Evolutionary conservation across 139 green algal species (phyloP).

Genomic region (Auxenochlorella protothecoides): DNA sequence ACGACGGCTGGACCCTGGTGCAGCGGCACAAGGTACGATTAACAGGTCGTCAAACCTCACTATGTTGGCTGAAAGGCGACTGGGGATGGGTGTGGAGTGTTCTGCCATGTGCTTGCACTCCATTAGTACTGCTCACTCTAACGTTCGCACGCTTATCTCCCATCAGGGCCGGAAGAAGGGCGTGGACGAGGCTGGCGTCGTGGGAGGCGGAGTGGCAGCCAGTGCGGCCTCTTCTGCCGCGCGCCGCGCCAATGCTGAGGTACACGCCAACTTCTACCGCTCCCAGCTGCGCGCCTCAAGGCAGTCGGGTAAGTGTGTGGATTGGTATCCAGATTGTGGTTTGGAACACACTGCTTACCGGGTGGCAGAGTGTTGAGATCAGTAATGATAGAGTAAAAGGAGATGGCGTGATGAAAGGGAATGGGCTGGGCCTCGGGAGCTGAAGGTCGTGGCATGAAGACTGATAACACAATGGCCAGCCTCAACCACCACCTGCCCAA

Average conservation of each 20-base stretch:
- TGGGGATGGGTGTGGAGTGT: background rate
- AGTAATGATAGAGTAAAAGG: background rate
- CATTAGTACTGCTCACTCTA: background rate
- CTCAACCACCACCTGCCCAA: too few relatives aligned
- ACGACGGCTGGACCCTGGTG: slow-evolving; percentile 77
- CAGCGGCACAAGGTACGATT: slow-evolving; percentile 49
- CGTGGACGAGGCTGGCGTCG: slow-evolving; percentile 39
- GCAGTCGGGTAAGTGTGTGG: slow-evolving; percentile 25
- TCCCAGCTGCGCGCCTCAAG: slow-evolving; percentile 63
- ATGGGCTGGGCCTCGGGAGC: too few relatives aligned
- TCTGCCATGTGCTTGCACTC: background rate
- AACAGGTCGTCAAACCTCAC: too few relatives aligned
- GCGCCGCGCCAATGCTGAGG: slow-evolving; percentile 16
- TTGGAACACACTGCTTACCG: background rate
- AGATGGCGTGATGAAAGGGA: too few relatives aligned
- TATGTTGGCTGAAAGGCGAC: background rate
- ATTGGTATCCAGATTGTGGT: background rate
- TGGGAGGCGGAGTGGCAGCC: slow-evolving; percentile 38
- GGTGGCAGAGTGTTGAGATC: background rate
- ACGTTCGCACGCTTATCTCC: background rate
- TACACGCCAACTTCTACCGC: slow-evolving; percentile 54
- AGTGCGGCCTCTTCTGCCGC: background rate
- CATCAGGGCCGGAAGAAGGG: slow-evolving; percentile 39
- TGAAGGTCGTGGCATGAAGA: too few relatives aligned
- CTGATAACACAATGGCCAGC: too few relatives aligned